These are phyloP conservation scores for Corchorus capsularis DNA, from an alignment of 345 rosid species.

Conservation along the genomic window DNA sequence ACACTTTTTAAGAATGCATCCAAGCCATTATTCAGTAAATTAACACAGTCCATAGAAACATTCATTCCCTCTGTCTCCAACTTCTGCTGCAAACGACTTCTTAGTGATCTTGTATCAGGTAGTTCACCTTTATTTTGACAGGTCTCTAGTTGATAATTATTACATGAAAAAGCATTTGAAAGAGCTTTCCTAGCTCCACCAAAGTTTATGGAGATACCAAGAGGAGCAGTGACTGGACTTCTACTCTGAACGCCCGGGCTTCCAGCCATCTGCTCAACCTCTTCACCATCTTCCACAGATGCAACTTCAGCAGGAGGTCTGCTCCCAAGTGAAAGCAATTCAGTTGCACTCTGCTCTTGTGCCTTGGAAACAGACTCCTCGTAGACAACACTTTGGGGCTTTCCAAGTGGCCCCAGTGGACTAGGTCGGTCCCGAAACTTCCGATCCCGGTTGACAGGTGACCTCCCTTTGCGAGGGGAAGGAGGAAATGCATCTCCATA, in stretches of 20 bases:
- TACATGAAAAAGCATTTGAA: slow-evolving; percentile 29
- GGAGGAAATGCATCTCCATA: slow-evolving; percentile 59
- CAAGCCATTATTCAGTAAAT: slow-evolving; percentile 69
- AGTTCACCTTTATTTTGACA: slow-evolving; percentile 64
- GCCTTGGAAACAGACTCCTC: slow-evolving; percentile 60
- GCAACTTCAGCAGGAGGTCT: slow-evolving; percentile 78
- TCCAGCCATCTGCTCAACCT: slow-evolving; percentile 80
- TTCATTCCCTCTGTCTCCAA: slow-evolving; percentile 62
- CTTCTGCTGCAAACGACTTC: slow-evolving; percentile 61
- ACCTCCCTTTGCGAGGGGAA: slow-evolving; percentile 68
- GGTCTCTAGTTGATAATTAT: slow-evolving; percentile 31
- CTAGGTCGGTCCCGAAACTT: slow-evolving; percentile 74
- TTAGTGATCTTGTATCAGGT: slow-evolving; percentile 78
- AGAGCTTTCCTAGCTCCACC: slow-evolving; percentile 49
- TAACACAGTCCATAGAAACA: slow-evolving; percentile 58
- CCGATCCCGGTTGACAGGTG: slow-evolving; percentile 45
- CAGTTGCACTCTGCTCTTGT: slow-evolving; percentile 69
- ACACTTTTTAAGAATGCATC: slow-evolving; percentile 69
- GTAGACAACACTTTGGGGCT: slow-evolving; percentile 58
- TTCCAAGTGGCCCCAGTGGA: slow-evolving; percentile 79
- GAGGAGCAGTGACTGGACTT: slow-evolving; percentile 81
- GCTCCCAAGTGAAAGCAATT: slow-evolving; percentile 76
- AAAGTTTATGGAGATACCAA: slow-evolving; percentile 62
- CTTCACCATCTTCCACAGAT: slow-evolving; percentile 95
- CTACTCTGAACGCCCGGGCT: slow-evolving; percentile 79